Evolutionary conservation across 352 stramenopile genomes (phyloP), one percentile per base, ranked within the genome.

Genomic region (Phytophthora fragariae): DNA sequence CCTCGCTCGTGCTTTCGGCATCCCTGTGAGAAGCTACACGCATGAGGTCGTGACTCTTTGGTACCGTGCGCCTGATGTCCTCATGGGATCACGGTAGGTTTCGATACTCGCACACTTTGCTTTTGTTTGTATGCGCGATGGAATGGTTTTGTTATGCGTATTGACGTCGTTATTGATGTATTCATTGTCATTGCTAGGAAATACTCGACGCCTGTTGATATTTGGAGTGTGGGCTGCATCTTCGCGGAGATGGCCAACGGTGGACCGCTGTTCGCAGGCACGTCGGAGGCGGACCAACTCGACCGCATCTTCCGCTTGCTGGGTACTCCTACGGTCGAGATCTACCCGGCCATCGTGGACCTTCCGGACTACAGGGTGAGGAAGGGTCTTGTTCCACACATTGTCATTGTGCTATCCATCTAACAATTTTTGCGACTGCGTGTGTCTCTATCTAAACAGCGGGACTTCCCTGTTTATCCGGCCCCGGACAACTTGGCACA

Each of bases 31-130:
- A 73, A 98, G 91, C 82, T 97, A 82, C 46, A 99, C 98, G 8
- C 98, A 99, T 79, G 98, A 99, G 80, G 98, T 99, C 53, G 98
- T 99, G n/a, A 99, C 98, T 58, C 85, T 99, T 39, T 99, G 98
- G 98, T 99, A 99, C 77, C 93, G 98, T 37, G 96, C 98, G 3
- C 98, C 98, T 1, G 98, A 99, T 72, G 96, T 99, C 12, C 88
- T 99, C 29, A 98, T 99, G 92, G 98, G 98, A 57, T 98, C 92
- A 41, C 79, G 97, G 75, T 93, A 72, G 5, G 82, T 77, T 55
- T 55, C 15, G 21, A 56, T 35, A 21, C 19, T 21, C 19, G 19
- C 19, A 21, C 19, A 21, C 19, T 21, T 21, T 21, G 19, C 57
- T 64, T 31, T 31, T 31, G 6, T 12, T 50, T 68, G 53, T 12